phyloP scores from a whole-genome alignment of 768 basidiomycete genomes.

The Tylopilus vinaceipallidus region DNA sequence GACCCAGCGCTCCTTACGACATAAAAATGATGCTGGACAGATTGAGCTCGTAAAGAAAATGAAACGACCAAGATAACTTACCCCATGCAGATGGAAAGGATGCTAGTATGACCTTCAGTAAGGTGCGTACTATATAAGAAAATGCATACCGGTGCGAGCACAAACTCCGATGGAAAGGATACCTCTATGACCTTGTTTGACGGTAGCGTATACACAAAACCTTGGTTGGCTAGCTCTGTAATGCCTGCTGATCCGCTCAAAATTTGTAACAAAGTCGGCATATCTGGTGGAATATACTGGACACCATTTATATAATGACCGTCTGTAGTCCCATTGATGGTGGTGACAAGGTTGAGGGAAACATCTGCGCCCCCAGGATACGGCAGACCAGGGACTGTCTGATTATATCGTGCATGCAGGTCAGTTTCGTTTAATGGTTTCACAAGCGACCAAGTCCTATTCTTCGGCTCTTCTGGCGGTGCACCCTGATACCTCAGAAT shows the following conservation, averaged over 20 bases:
- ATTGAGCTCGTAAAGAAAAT: not conserved
- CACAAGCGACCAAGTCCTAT: conserved; percentile 5
- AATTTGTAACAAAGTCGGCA: conserved; percentile 47
- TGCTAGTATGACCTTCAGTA: conserved; percentile 26
- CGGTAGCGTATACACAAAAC: conserved; percentile 45
- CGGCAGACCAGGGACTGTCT: conserved; percentile 32
- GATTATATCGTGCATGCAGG: conserved; percentile 34
- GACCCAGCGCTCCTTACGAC: conserved; percentile 43
- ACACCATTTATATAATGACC: conserved; percentile 36
- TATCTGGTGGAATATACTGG: conserved; percentile 35
- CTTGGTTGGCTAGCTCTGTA: conserved; percentile 36
- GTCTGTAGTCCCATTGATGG: conserved; percentile 25
- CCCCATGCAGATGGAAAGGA: conserved; percentile 47
- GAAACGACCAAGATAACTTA: conserved; percentile 23
- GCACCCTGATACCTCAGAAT: conserved; percentile 45
- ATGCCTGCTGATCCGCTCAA: conserved; percentile 39
- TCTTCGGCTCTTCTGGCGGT: conserved; percentile 34
- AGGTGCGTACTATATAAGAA: not conserved
- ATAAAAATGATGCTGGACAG: conserved; percentile 39
- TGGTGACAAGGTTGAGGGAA: conserved; percentile 35
- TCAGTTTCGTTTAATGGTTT: conserved; percentile 36
- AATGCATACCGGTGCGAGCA: conserved; percentile 32
- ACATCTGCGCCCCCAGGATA: conserved; percentile 44
- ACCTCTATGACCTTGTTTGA: conserved; percentile 48
- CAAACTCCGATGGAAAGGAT: conserved; percentile 17